phyloP scores from a whole-genome alignment of 2,329 filamentous ascomycete genomes.

The Microcyclospora pomicola region DNA sequence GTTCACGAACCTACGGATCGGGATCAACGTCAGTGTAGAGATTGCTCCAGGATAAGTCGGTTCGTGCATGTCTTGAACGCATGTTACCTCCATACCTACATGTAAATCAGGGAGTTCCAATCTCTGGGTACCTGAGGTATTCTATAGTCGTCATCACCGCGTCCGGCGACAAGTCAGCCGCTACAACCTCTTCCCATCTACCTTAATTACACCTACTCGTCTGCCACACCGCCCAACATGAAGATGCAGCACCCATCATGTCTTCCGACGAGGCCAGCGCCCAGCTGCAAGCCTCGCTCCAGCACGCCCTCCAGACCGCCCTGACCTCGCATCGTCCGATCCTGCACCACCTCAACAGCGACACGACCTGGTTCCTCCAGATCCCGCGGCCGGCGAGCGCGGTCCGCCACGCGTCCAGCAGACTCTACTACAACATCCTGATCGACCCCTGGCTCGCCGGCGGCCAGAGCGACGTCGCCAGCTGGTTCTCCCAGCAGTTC shows the following conservation, averaged over 20 bases:
- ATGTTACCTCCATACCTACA: too few species aligned
- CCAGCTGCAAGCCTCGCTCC: constrained; percentile 33
- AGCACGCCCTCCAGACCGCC: constrained; percentile 25
- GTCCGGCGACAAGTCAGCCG: too few species aligned
- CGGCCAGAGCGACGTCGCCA: constrained; percentile 47
- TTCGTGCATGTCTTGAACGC: too few species aligned
- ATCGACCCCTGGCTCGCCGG: constrained; percentile 54
- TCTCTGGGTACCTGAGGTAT: too few species aligned
- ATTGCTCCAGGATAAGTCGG: too few species aligned
- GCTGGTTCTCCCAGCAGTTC: constrained; percentile 53
- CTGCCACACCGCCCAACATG: too few species aligned
- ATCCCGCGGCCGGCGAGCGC: constrained; percentile 40
- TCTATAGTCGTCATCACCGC: too few species aligned
- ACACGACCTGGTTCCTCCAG: constrained; percentile 55
- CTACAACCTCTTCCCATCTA: too few species aligned
- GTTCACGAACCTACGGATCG: too few species aligned
- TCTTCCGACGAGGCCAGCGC: constrained; percentile 16
- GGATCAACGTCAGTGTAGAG: too few species aligned
- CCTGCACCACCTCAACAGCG: constrained; percentile 52
- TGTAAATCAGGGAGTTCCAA: too few species aligned
- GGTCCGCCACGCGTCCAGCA: constrained; percentile 26
- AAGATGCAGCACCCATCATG: constrained; percentile 3
- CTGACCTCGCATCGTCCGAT: constrained; percentile 31
- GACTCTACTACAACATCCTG: constrained; percentile 48
- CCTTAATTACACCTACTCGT: too few species aligned